Conservation (phyloP, 345 rosid species). For the Cardiospermum halicacabum region DNA sequence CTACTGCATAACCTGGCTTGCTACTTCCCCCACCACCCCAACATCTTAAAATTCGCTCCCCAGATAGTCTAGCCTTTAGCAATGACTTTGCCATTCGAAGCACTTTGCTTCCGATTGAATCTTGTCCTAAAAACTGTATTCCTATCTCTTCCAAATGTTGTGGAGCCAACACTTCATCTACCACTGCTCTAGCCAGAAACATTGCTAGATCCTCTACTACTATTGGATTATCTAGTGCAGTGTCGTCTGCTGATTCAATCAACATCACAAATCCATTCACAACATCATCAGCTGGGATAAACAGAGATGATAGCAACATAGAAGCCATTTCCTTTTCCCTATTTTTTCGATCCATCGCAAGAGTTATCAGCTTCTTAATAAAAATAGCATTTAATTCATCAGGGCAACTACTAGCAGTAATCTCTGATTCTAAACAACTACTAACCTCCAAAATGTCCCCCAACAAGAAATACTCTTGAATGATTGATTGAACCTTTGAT, state of each 20-base stretch:
- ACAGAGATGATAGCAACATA: conserved; percentile 61
- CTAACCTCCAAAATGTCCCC: conserved; percentile 64
- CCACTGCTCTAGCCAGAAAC: conserved; percentile 81
- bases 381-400: conserved; percentile 63
- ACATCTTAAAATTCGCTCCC: conserved; percentile 76
- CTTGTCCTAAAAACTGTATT: conserved; percentile 41
- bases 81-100: conserved; percentile 70
- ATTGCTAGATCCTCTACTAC: conserved; percentile 83
- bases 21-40: conserved; percentile 82
- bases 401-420: conserved; percentile 23
- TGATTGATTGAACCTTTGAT: conserved; percentile 57
- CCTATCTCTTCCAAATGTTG: conserved; percentile 62
- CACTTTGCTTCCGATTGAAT: conserved; percentile 54
- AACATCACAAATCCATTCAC: conserved; percentile 59
- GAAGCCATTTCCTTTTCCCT: conserved; percentile 95
- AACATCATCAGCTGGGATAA: conserved; percentile 65
- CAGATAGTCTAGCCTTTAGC: conserved; percentile 68
- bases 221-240: conserved; percentile 70
- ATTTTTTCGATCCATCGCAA: conserved; percentile 83
- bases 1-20: conserved; percentile 58
- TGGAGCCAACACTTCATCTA: conserved; percentile 81
- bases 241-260: conserved; percentile 78
- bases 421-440: conserved; percentile 58
- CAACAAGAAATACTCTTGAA: conserved; percentile 67
- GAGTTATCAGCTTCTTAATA: conserved; percentile 63